Evolutionary conservation across 331 rosid species (phyloP).

Genomic region (Spiraea crenata): DNA sequence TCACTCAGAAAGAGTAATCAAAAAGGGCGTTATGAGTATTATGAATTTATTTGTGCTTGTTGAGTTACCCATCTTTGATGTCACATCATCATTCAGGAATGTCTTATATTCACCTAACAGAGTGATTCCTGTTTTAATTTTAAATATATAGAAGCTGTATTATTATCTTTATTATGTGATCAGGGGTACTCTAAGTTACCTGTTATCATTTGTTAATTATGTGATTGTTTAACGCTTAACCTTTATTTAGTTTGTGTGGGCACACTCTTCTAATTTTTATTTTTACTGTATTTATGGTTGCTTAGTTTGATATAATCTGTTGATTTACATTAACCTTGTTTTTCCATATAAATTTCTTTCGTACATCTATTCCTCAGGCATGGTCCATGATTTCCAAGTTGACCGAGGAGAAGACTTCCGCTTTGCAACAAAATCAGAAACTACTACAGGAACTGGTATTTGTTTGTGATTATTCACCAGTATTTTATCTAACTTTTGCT

Average conservation of each 20-base stretch:
- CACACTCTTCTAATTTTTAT: background rate
- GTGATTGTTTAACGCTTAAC: background rate
- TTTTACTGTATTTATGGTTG: background rate
- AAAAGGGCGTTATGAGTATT: background rate
- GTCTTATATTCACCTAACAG: background rate
- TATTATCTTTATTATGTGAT: too few species aligned
- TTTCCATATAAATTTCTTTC: conserved; percentile 4
- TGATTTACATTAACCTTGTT: conserved; percentile 2
- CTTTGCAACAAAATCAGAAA: conserved; percentile 40
- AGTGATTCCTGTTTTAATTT: background rate
- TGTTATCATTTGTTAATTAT: background rate
- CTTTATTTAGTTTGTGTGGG: background rate
- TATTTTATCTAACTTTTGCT: background rate
- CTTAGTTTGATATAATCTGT: background rate
- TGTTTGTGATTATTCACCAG: conserved; percentile 4
- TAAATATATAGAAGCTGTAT: too few species aligned
- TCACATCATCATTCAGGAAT: background rate
- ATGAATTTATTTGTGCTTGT: background rate
- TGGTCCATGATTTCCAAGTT: conserved; percentile 40
- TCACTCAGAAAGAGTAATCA: background rate
- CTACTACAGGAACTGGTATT: conserved; percentile 43
- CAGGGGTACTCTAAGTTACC: too few species aligned
- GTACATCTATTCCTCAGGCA: conserved; percentile 28
- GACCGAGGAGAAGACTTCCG: conserved; percentile 40
- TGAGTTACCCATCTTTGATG: too few species aligned